Base-by-base conservation (phyloP, 1,284 basidiomycete species). In the Rhodotorula sp. region DNA sequence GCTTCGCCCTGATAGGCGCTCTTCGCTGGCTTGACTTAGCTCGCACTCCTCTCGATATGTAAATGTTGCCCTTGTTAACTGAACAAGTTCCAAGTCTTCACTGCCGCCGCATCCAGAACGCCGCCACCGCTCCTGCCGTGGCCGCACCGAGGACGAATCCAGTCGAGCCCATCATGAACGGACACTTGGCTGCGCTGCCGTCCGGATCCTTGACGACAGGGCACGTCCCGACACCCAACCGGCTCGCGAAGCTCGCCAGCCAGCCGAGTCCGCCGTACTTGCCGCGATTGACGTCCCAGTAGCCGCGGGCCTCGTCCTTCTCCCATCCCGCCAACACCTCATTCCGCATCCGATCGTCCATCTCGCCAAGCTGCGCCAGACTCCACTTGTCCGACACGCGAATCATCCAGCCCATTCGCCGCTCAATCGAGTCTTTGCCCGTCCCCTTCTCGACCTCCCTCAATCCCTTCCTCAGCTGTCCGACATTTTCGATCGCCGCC, bases 371-470 rank as follows among this genome's bases (percentile, higher is more conserved):
- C 68, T 93, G 88, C 65, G 89, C 88, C 81, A 93, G 83, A 37
- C 86, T 82, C 91, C 94, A 98, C 48, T 83, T 81, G 70, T 92
- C 91, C 81, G 94, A 97, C 8, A 97, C 83, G 64, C 87, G 85
- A 37, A 91, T 87, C 91, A 98, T 97, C 94, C 94, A 98, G 73
- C 86, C 85, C 95, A 99, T 99, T 78, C 95, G 84, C 77, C 83
- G 83, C 77, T 86, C 86, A 57, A 90, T 87, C 59, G 89, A 76
- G 54, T 84, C 82, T 15, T 89, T 87, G n/a, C 91, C 92, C 4
- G 80, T 80, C 4, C 88, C 89, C 2, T 89, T 89, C 18, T 88
- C 90, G 46, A 87, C 83, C 76, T 87, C 84, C 76, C 89, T 87
- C 76, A 95, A 81, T 78, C 84, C 85, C 40, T 80, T 80, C 73